Conservation (phyloP, 331 rosid species). For the Ulmus americana region DNA sequence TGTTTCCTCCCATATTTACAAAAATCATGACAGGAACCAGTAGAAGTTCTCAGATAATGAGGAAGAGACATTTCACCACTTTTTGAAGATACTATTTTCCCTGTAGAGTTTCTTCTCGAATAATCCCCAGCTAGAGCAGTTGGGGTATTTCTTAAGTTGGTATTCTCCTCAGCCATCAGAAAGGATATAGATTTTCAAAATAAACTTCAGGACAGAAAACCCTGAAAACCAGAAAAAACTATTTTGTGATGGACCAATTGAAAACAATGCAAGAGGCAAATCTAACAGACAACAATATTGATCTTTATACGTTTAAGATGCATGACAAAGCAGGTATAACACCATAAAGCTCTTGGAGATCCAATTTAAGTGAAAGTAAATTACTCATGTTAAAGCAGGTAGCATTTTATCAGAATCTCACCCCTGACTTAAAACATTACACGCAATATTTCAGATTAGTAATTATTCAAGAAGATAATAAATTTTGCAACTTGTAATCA, state of each 20-base stretch:
- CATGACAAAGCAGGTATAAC: background rate
- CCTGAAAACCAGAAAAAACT: constrained; percentile 37
- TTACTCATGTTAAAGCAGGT: too few relatives aligned
- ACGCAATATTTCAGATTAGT: background rate
- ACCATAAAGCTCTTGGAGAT: background rate
- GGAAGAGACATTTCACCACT: constrained; percentile 36
- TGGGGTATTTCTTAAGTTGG: constrained; percentile 21
- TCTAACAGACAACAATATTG: constrained; percentile 4
- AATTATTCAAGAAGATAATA: background rate
- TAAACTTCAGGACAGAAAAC: constrained; percentile 20
- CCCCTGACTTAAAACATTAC: background rate
- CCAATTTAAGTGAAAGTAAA: background rate
- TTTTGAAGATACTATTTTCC: constrained; percentile 33
- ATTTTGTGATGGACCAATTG: background rate
- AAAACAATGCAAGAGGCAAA: background rate
- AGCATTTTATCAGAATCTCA: too few relatives aligned
- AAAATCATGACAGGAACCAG: constrained; percentile 84
- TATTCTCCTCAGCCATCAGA: constrained; percentile 52
- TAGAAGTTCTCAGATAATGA: constrained; percentile 67
- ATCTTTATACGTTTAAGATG: constrained; percentile 1
- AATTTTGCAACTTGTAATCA: background rate
- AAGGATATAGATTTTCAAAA: constrained; percentile 12
- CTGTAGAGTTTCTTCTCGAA: constrained; percentile 49
- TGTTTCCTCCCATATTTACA: constrained; percentile 67
- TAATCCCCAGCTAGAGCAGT: constrained; percentile 23